Base-by-base conservation (phyloP, 495 filamentous ascomycete species). In the Neurospora sp. region DNA sequence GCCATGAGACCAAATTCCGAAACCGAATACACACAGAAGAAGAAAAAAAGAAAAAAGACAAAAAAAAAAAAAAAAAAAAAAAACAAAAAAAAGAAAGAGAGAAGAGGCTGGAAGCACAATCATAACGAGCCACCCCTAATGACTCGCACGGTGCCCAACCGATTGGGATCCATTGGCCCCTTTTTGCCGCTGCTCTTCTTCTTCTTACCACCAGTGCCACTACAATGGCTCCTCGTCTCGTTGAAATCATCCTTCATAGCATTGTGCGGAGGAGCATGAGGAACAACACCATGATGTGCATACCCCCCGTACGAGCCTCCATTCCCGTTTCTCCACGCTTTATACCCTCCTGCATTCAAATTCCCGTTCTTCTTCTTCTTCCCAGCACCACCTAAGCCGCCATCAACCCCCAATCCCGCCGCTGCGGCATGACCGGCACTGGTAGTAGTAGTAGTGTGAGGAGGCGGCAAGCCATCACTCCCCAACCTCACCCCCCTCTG, bases 81-180 rank as follows among this genome's bases (percentile, higher is more conserved):
- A 16, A 27, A n/a, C n/a, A 44, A 7, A 42, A 3, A 0, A 42
- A 35, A 8, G 1, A 18, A 31, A 27, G 12, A 31, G 6, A 35
- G 18, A 65, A 35, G 1, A 65, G 53, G 27, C 27, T 4, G 6
- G 8, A 65, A 16, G 7, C 53, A 53, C 47, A 37, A 37, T 75
- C 69, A 75, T 37, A 75, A 39, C 37, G 74, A 75, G 22, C 74
- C 74, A 42, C 72, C 74, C 18, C 72, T 69, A 45, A 75, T 75
- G 27, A 75, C 74, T 10, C 74, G 53, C 72, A 75, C 59, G 37
- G 74, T 75, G 39, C 74, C 70, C 61, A 71, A 27, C 16, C 73
- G 73, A 22, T 71, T 71, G n/a, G 47, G 41, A 39, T 22, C 44
- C 69, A 53, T 39, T 41, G 72, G 53, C 53, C 53, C 53, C 27